Evolutionary conservation across 2,329 filamentous ascomycete species (phyloP).

Genomic region (Clonostachys rosea): DNA sequence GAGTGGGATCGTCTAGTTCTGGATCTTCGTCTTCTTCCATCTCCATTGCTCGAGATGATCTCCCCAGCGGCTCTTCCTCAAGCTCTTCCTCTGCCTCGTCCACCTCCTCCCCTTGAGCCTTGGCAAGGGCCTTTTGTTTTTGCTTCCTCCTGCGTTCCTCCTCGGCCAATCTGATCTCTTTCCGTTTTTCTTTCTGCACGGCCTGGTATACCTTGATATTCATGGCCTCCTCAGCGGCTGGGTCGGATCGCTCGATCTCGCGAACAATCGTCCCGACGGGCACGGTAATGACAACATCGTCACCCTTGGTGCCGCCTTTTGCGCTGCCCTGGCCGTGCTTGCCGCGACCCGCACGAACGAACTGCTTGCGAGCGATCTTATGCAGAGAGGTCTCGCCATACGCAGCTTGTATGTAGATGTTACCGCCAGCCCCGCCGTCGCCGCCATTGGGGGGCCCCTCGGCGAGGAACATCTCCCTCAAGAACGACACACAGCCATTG

Average conservation of each 20-base stretch:
- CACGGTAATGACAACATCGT: conserved; percentile 84
- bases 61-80: conserved; percentile 11
- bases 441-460: conserved; percentile 93
- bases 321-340: conserved; percentile 73
- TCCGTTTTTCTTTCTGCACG: conserved; percentile 22
- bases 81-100: conserved; percentile 13
- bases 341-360: conserved; percentile 71
- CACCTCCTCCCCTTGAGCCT: conserved; percentile 17
- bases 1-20: conserved; percentile 35
- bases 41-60: neutral
- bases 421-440: conserved; percentile 87
- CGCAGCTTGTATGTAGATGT: conserved; percentile 90
- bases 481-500: conserved; percentile 89
- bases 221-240: conserved; percentile 60
- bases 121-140: conserved; percentile 2
- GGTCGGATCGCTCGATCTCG: conserved; percentile 76
- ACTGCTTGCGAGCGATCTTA: conserved; percentile 75
- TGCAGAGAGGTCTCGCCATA: conserved; percentile 89
- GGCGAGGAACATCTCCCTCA: conserved; percentile 83
- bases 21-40: conserved; percentile 11
- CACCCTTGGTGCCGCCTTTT: conserved; percentile 72
- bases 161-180: conserved; percentile 24
- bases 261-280: conserved; percentile 88
- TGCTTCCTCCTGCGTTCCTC: conserved; percentile 15
- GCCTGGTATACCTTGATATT: conserved; percentile 22